A percentile compares a stretch with the other conserved stretches of the same genome.
phyloP scores from a whole-genome alignment of 2,329 filamentous ascomycete genomes.

The Colletotrichum sp. region DNA sequence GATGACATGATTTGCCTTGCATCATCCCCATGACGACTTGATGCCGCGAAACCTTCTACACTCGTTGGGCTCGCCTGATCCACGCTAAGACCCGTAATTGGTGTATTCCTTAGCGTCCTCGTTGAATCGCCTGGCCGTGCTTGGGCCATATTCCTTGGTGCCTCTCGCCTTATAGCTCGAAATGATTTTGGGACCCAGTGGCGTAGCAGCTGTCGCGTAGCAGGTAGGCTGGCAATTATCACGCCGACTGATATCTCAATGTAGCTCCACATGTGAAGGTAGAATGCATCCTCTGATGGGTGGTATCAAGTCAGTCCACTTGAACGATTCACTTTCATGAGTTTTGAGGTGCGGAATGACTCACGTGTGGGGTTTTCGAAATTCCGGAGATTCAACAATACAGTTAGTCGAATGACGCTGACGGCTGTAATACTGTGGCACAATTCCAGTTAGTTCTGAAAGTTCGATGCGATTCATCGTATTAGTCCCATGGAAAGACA shows the following conservation, averaged over 20 bases:
- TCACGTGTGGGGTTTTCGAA: slow-evolving; percentile 40
- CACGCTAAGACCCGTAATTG: not conserved
- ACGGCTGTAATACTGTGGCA: slow-evolving; percentile 37
- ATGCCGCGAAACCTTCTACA: not conserved
- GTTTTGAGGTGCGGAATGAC: slow-evolving; percentile 5
- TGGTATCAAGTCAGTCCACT: slow-evolving; percentile 37
- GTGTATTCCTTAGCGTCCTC: not conserved
- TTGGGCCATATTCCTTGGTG: not conserved
- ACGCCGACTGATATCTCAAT: slow-evolving; percentile 50
- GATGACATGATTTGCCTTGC: not conserved
- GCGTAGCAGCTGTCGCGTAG: slow-evolving; percentile 6
- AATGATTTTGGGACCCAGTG: not conserved
- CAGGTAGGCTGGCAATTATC: slow-evolving; percentile 44
- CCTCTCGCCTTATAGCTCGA: not conserved
- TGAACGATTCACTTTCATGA: slow-evolving; percentile 33
- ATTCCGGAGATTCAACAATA: slow-evolving; percentile 45
- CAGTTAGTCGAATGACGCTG: slow-evolving; percentile 40
- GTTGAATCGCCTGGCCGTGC: not conserved
- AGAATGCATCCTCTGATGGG: slow-evolving; percentile 35
- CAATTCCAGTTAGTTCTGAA: fast-evolving
- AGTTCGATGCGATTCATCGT: not conserved
- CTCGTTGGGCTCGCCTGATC: not conserved
- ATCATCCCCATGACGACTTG: not conserved
- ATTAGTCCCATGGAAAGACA: not conserved
- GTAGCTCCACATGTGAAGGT: slow-evolving; percentile 49